Base-by-base conservation (phyloP, 768 basidiomycete species). In the Multifurca ochricompacta region DNA sequence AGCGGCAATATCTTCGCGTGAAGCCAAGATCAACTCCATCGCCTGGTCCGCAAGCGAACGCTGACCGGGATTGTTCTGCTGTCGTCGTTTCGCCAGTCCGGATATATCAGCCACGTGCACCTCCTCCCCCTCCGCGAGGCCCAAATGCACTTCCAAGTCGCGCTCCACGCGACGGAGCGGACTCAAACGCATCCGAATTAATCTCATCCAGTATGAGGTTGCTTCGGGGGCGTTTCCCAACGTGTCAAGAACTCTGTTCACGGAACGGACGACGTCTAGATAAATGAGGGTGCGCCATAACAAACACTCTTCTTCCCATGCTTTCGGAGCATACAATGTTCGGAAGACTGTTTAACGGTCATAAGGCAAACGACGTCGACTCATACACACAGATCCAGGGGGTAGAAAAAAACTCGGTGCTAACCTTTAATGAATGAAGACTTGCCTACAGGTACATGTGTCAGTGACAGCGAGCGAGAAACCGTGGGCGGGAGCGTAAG, bases 211-310 rank as follows among this genome's bases (percentile, higher is more conserved):
- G 1, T 14, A 6, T 35, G 51, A 21, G 31, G 39, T 21, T n/a
- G n/a, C n/a, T 4, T 32, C 18, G 11, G 32, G 65, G 8, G 63
- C 62, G 30, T 70, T 59, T 14, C 63, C 35, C 42, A 73, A 59
- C 36, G 66, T 64, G 25, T 73, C 67, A 53, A 74, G 68, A 58
- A 75, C 72, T 45, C 69, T 59, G 21, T 69, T 65, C 50, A 74
- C 66, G 3, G 72, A 74, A 46, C 69, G 70, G 43, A 73, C 70
- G 56, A 74, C 65, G 61, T 74, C 72, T 48, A 91, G 80, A 54
- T 85, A 85, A 9, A 91, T 77, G 48, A 89, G 82, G 0, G 81
- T 73, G 28, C 84, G 78, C 87, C 87, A 90, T 30, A 82, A 80
- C n/a, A 76, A 69, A 11, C 84, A 80, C 62, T 90, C 86, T 43